Base-by-base conservation (phyloP, 305 asterid genomes). In the Fraxinus baroniana region DNA sequence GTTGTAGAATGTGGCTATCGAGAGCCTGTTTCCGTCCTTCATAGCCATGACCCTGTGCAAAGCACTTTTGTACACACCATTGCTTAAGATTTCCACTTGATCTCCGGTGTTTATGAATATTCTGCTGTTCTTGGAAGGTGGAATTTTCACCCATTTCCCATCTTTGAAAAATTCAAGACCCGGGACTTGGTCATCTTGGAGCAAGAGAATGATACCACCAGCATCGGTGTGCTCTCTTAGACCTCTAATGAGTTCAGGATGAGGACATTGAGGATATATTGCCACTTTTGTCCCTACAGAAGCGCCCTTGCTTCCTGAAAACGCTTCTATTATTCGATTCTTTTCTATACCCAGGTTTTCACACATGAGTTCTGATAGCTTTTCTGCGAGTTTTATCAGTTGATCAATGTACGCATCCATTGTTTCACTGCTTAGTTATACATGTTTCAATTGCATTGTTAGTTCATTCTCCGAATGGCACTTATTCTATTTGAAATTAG, bases 211-310 rank as follows among this genome's bases (percentile, higher is more conserved):
- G 84, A 93, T 91, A 1, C 98, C 98, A 1, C 98, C 98, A 15
- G 98, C 98, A 83, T 94, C 98, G 3, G 98, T 91, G 82, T 94
- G 98, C 83, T 93, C 98, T 2, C 98, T 89, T 22, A 94, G 97
- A 22, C 98, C 98, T 80, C 95, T 89, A 44, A 93, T 89, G 5
- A 83, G 89, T 70, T 92, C 93, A 8, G 98, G 94, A 30, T 26
- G 89, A 0, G 93, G 92, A 49, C 98, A 94, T 7, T 85, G 82
- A 5, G 98, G 98, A 87, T 94, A 94, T 78, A 87, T 89, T 33
- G 97, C 97, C 46, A 88, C 94, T 85, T 94, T 94, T 18, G 97
- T 93, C 32, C 98, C 98, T 12, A 94, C 89, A 44, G 90, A 84
- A 17, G 96, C 92, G 49, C 94, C 94, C 6, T 39, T 84, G 87